phyloP scores from a whole-genome alignment of 1,284 basidiomycete species.

The Naganishia cerealis region DNA sequence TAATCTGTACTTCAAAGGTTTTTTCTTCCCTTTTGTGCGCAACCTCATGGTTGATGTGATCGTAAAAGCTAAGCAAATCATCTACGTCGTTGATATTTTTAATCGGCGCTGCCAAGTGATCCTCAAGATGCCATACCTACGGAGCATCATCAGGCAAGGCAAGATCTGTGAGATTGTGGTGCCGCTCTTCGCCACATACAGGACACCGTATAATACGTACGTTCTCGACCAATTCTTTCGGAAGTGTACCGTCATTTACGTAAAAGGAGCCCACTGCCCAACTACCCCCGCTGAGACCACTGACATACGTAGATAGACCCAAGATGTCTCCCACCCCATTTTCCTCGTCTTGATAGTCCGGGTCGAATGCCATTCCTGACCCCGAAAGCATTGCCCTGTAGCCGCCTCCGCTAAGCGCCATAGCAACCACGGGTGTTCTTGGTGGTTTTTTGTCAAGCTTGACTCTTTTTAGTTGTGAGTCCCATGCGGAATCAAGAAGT shows the following conservation, averaged over 20 bases:
- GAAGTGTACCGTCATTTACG: slow-evolving; percentile 45
- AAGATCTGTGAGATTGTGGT: no score
- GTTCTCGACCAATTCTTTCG: slow-evolving; percentile 44
- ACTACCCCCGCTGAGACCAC: slow-evolving; percentile 49
- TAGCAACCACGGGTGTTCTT: slow-evolving; percentile 50
- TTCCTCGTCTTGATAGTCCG: background rate
- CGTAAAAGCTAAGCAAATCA: slow-evolving; percentile 55
- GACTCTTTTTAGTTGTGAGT: background rate
- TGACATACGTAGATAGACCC: slow-evolving; percentile 42
- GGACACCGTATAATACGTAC: no score
- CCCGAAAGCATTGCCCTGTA: slow-evolving; percentile 55
- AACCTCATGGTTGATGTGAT: slow-evolving; percentile 48
- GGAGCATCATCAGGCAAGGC: no score
- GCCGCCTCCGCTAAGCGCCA: slow-evolving; percentile 56
- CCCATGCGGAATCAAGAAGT: background rate
- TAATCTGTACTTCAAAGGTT: slow-evolving; percentile 47
- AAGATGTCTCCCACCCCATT: slow-evolving; percentile 15
- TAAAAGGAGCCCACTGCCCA: slow-evolving; percentile 50
- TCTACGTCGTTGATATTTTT: no score
- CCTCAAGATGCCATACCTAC: slow-evolving; percentile 52
- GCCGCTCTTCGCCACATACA: no score
- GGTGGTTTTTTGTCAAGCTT: slow-evolving; percentile 39
- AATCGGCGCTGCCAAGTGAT: slow-evolving; percentile 53
- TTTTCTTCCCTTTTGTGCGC: slow-evolving; percentile 42
- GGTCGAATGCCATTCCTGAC: slow-evolving; percentile 18